Evolutionary conservation across 2,329 filamentous ascomycete species (phyloP).

Genomic region (Hyphodiscus sp.): DNA sequence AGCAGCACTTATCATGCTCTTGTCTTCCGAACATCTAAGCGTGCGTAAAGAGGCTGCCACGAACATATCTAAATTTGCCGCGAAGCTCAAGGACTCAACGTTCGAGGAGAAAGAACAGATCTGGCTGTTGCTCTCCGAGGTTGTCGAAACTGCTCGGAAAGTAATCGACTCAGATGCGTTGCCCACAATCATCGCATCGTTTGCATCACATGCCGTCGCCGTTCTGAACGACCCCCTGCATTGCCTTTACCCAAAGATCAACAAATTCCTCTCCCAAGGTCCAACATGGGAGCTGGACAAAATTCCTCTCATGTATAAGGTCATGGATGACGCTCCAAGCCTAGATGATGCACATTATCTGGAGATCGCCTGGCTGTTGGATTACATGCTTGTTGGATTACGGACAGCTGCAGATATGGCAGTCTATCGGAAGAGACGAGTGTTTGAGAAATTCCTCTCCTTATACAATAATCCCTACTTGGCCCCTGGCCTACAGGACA

Average conservation of each 20-base stretch:
- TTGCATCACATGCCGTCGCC: slow-evolving; percentile 62
- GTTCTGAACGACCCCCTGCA: slow-evolving; percentile 74
- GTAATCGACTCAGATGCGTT: slow-evolving; percentile 51
- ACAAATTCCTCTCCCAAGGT: slow-evolving; percentile 71
- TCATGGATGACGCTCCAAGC: slow-evolving; percentile 59
- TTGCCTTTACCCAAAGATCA: slow-evolving; percentile 78
- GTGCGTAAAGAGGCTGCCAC: slow-evolving; percentile 73
- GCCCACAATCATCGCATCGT: slow-evolving; percentile 68
- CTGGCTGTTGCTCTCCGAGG: slow-evolving; percentile 72
- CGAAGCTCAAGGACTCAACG: slow-evolving; percentile 58
- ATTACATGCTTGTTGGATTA: slow-evolving; percentile 63
- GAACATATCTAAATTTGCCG: slow-evolving; percentile 59
- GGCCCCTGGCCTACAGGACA: slow-evolving; percentile 44
- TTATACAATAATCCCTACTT: slow-evolving; percentile 63
- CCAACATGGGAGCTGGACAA: slow-evolving; percentile 71
- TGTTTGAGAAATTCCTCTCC: slow-evolving; percentile 70
- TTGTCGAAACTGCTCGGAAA: slow-evolving; percentile 64
- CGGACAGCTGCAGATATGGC: slow-evolving; percentile 52
- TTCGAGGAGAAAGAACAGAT: slow-evolving; percentile 72
- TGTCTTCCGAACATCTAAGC: slow-evolving; percentile 67
- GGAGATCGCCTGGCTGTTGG: slow-evolving; percentile 69
- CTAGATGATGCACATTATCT: slow-evolving; percentile 67
- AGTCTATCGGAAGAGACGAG: slow-evolving; percentile 52
- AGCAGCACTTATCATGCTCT: slow-evolving; percentile 62
- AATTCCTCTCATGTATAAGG: slow-evolving; percentile 61